These are phyloP conservation scores for Knoxdaviesia proteae DNA, from an alignment of 2,329 filamentous ascomycete genomes.

Conservation along the genomic window DNA sequence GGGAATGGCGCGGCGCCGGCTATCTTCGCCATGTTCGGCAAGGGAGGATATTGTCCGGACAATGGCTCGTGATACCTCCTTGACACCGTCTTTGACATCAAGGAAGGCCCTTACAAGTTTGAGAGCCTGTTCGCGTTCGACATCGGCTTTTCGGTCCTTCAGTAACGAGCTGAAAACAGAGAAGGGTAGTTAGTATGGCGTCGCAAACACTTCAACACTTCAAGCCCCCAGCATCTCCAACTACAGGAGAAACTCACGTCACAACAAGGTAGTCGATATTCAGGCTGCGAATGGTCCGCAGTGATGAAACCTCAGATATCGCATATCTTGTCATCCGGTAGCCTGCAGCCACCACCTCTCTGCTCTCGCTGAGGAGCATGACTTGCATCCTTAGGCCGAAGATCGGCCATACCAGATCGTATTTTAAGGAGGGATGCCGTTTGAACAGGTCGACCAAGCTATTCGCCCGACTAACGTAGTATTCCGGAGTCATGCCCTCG, in stretches of 20 bases:
- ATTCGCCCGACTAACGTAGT: conserved; percentile 86
- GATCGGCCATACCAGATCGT: conserved; percentile 87
- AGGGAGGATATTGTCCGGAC: conserved; percentile 80
- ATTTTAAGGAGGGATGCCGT: conserved; percentile 78
- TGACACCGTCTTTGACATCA: conserved; percentile 81
- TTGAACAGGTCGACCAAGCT: conserved; percentile 93
- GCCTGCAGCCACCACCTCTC: conserved; percentile 85
- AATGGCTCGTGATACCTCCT: conserved; percentile 69
- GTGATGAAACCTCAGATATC: conserved; percentile 74
- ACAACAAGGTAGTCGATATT: conserved; percentile 90
- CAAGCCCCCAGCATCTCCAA: neutral
- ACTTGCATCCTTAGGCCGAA: conserved; percentile 87
- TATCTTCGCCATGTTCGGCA: conserved; percentile 72
- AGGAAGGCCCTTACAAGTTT: conserved; percentile 92
- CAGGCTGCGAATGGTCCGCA: conserved; percentile 68
- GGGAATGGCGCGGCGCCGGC: conserved; percentile 30
- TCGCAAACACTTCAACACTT: neutral
- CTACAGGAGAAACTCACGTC: conserved; percentile 18
- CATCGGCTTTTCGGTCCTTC: conserved; percentile 90
- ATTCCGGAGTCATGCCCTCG: conserved; percentile 75
- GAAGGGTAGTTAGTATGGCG: conserved; percentile 1
- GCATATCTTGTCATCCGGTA: conserved; percentile 88
- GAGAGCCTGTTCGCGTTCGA: conserved; percentile 88
- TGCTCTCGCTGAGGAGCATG: conserved; percentile 87
- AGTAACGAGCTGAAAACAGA: conserved; percentile 44